Conservation (phyloP, 768 basidiomycete genomes). For the Serendipita vermifera region DNA sequence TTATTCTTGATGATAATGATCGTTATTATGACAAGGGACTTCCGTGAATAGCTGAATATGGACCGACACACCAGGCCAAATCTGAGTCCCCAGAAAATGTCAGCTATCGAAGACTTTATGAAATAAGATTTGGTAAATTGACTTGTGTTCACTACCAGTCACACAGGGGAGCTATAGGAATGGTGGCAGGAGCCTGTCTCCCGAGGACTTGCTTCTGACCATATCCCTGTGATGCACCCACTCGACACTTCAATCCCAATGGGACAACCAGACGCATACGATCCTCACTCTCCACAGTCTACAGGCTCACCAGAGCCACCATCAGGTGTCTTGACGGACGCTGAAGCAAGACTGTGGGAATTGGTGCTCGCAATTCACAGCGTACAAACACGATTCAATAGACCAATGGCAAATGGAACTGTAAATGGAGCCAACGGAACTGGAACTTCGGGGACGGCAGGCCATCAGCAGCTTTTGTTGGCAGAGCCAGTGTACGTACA, state of each 20-base stretch:
- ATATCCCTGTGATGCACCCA: too few species aligned
- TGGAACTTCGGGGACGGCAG: not conserved
- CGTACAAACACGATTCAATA: not conserved
- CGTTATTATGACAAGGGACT: too few species aligned
- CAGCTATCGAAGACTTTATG: too few species aligned
- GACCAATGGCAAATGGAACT: not conserved
- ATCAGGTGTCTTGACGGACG: not conserved
- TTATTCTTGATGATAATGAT: too few species aligned
- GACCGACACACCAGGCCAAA: conserved; percentile 2
- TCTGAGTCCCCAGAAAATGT: not conserved
- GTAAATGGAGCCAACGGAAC: not conserved
- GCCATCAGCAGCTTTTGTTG: not conserved
- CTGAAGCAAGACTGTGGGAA: conserved; percentile 6
- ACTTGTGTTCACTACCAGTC: too few species aligned
- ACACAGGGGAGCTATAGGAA: too few species aligned
- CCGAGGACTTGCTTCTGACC: too few species aligned
- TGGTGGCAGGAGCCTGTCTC: too few species aligned
- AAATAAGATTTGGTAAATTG: too few species aligned
- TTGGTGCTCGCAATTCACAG: not conserved
- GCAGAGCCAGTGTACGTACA: not conserved
- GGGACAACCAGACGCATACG: too few species aligned
- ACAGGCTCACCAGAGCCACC: conserved; percentile 6
- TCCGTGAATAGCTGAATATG: too few species aligned
- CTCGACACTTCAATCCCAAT: too few species aligned
- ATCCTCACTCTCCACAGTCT: conserved; percentile 3